Conservation (phyloP, 1,284 basidiomycete genomes). For the Ceratobasidium sp. region DNA sequence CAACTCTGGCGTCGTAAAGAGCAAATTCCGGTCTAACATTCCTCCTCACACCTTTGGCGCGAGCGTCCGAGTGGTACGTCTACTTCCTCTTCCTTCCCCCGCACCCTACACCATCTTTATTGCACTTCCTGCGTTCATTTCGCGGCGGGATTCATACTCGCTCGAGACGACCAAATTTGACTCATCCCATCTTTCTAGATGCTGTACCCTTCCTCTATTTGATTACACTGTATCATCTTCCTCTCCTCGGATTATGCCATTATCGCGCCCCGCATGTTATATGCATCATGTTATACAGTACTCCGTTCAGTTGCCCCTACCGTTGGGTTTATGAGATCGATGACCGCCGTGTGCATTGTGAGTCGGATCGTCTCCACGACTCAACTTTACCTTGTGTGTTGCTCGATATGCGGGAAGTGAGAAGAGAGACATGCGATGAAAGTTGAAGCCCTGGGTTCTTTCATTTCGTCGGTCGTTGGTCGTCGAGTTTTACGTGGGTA, state of each 20-base stretch:
- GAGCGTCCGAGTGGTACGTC: conserved; percentile 85
- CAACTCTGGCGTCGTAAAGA: conserved; percentile 95
- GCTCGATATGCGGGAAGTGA: too few species aligned
- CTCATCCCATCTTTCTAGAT: conserved; percentile 26
- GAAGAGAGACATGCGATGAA: too few species aligned
- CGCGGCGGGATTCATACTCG: neutral
- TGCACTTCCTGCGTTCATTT: conserved; percentile 56
- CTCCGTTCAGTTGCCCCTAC: neutral
- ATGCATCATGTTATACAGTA: conserved; percentile 37
- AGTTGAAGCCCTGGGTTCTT: too few species aligned
- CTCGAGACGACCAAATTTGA: neutral
- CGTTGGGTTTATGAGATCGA: conserved; percentile 23
- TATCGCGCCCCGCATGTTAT: conserved; percentile 13
- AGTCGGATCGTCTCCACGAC: too few species aligned
- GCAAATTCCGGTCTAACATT: conserved; percentile 97
- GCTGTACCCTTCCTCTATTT: conserved; percentile 45
- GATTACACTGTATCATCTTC: conserved; percentile 38
- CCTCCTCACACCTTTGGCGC: conserved; percentile 97
- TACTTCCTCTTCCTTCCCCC: conserved; percentile 45
- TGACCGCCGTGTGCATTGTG: too few species aligned
- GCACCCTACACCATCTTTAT: conserved; percentile 45
- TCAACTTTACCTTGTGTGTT: too few species aligned
- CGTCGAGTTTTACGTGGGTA: too few species aligned
- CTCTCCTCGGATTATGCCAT: conserved; percentile 21
- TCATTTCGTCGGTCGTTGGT: too few species aligned